Evolutionary conservation across 2,329 filamentous ascomycete species (phyloP).

Genomic region (Rhexocercosporidium sp.): DNA sequence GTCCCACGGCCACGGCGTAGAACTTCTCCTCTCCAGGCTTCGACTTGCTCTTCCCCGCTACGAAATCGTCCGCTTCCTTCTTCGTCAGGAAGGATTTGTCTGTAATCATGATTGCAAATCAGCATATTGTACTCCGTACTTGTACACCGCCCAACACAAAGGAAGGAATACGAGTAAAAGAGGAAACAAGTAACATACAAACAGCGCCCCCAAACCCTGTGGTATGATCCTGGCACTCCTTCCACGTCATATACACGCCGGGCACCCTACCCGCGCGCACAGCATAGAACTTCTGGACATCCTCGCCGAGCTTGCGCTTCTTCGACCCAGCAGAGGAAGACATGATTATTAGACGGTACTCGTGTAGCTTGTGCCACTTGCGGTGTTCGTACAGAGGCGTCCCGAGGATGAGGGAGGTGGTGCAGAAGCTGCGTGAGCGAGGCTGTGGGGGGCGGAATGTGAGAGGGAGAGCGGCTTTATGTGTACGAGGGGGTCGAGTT

Average conservation of each 20-base stretch:
- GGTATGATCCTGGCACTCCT: constrained; percentile 66
- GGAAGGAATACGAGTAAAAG: neutral
- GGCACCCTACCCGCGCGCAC: constrained; percentile 61
- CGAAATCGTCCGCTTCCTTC: constrained; percentile 80
- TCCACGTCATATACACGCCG: constrained; percentile 66
- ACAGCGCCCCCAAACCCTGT: constrained; percentile 66
- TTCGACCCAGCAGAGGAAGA: constrained; percentile 25
- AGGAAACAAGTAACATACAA: constrained; percentile 57
- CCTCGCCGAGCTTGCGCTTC: constrained; percentile 37
- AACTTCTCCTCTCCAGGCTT: constrained; percentile 51
- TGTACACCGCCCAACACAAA: neutral
- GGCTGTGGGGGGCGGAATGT: neutral
- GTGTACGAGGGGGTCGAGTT: neutral
- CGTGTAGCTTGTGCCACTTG: constrained; percentile 8
- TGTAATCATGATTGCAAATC: constrained; percentile 44
- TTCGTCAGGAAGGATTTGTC: constrained; percentile 79
- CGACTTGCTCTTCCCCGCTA: constrained; percentile 60
- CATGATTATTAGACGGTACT: constrained; percentile 12
- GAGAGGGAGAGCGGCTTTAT: neutral
- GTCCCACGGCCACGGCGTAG: constrained; percentile 67
- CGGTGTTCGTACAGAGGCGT: constrained; percentile 8
- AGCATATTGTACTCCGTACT: neutral
- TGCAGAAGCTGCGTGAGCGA: constrained; percentile 8
- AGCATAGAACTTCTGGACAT: constrained; percentile 62
- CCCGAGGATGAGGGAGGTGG: neutral